Evolutionary conservation across 1,284 basidiomycete species (phyloP), one percentile per base, ranked within the genome.

Genomic region (Quambalaria eucalypti): DNA sequence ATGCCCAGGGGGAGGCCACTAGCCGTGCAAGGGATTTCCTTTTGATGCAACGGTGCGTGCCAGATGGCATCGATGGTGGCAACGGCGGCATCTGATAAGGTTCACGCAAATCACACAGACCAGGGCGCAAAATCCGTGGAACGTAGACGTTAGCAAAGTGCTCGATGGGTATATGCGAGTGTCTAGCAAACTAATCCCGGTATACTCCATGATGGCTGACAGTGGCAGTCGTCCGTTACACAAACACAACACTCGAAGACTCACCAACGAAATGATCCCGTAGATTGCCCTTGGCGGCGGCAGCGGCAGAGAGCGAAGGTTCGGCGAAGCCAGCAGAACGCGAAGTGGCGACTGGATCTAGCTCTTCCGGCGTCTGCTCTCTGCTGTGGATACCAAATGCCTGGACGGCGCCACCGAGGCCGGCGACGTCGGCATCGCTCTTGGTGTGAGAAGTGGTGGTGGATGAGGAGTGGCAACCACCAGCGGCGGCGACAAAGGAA

Each of bases 1-100:
- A 68, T 52, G 21, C 65, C 61, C 12, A 74, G 64, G 2, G 71
- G 69, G 5, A 74, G 54, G 19, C 63, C 65, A n/a, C 51, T 16
- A 23, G 48, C 52, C 28, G 52, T 19, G 21, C 44, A 31, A 49
- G 39, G 44, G 49, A 16, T 57, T 55, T 39, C 30, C 26, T 56
- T 28, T 52, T 56, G 46, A 55, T 56, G 28, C 16, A 52, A 19
- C 0, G 62, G 61, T 1, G 62, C 55, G 30, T 62, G 54, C 63
- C 65, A 69, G 42, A 65, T 60, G n/a, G 31, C 46, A 51, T 64
- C 59, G 30, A 65, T 54, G n/a, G 65, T 64, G 25, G 50, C 40
- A 40, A 64, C 58, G 14, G 65, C 56, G 19, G 63, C 57, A 47
- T 62, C 65, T 67, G 48, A 28, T 23, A 28, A 31, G 29, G 28